phyloP scores from a whole-genome alignment of 331 rosid genomes.

The Malus hybrid region DNA sequence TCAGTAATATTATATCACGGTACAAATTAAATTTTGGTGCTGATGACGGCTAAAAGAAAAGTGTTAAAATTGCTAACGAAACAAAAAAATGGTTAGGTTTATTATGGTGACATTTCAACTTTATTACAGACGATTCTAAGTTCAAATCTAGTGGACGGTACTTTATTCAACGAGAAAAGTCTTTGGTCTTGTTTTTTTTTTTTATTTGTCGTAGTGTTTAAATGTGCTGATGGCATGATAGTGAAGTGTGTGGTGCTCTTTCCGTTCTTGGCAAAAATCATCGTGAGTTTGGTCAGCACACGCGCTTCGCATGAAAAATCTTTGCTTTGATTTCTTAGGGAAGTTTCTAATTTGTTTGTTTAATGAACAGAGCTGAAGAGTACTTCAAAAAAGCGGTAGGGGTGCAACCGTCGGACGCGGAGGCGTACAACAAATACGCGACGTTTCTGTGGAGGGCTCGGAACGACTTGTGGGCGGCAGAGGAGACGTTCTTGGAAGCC shows the following conservation, averaged over 20 bases:
- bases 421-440: slow-evolving; percentile 72
- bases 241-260: slow-evolving; percentile 24
- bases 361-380: slow-evolving; percentile 74
- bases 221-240: slow-evolving; percentile 9
- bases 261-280: not conserved
- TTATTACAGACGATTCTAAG: not conserved
- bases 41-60: no score
- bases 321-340: not conserved
- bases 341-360: not conserved
- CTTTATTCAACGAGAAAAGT: no score
- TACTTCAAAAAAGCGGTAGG: slow-evolving; percentile 64
- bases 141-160: not conserved
- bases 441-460: slow-evolving; percentile 67
- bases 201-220: not conserved
- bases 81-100: no score
- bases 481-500: slow-evolving; percentile 71
- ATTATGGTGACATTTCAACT: no score
- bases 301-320: not conserved
- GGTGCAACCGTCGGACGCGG: slow-evolving; percentile 68
- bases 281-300: not conserved
- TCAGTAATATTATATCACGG: not conserved
- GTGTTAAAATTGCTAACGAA: no score
- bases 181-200: not conserved
- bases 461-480: slow-evolving; percentile 86
- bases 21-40: no score